Conservation (phyloP, 345 rosid genomes). For the Aurinia saxatilis region DNA sequence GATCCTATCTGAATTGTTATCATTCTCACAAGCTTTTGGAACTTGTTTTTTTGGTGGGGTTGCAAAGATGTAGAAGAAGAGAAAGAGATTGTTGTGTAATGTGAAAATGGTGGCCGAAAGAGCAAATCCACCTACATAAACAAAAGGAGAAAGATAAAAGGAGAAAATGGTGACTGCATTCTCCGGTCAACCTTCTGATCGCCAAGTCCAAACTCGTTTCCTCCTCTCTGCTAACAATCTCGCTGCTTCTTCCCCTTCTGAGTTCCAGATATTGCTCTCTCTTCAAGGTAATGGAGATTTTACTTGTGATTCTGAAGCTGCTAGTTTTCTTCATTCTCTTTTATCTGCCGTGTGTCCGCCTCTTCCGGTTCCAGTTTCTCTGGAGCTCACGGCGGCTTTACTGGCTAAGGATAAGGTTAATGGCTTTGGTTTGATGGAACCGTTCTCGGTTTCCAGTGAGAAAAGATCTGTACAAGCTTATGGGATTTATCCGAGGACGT, state of each 20-base stretch:
- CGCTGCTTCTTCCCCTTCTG: slow-evolving; percentile 42
- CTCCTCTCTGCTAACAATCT: slow-evolving; percentile 69
- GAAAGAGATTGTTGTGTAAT: too few species aligned
- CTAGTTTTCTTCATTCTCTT: slow-evolving; percentile 48
- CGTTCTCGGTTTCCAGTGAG: slow-evolving; percentile 30
- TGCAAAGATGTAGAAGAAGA: too few species aligned
- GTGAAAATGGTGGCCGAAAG: too few species aligned
- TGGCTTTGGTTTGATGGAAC: slow-evolving; percentile 84
- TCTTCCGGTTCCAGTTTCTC: slow-evolving; percentile 26
- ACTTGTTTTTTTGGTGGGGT: too few species aligned
- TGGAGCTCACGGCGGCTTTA: slow-evolving; percentile 50
- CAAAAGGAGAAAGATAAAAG: too few species aligned
- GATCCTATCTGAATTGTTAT: too few species aligned
- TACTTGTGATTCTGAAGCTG: slow-evolving; percentile 19
- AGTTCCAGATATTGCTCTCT: slow-evolving; percentile 52
- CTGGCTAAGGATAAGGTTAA: slow-evolving; percentile 67
- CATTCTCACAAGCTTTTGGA: too few species aligned
- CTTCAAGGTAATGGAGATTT: slow-evolving; percentile 52
- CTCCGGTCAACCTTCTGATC: slow-evolving; percentile 39
- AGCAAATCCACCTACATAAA: too few species aligned
- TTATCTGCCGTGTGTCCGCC: slow-evolving; percentile 49
- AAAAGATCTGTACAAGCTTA: slow-evolving; percentile 68
- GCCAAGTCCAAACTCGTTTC: slow-evolving; percentile 65
- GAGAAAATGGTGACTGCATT: too few species aligned
- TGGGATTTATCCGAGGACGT: slow-evolving; percentile 66